phyloP scores from a whole-genome alignment of 768 basidiomycete genomes.

The Glaciozyma antarctica region DNA sequence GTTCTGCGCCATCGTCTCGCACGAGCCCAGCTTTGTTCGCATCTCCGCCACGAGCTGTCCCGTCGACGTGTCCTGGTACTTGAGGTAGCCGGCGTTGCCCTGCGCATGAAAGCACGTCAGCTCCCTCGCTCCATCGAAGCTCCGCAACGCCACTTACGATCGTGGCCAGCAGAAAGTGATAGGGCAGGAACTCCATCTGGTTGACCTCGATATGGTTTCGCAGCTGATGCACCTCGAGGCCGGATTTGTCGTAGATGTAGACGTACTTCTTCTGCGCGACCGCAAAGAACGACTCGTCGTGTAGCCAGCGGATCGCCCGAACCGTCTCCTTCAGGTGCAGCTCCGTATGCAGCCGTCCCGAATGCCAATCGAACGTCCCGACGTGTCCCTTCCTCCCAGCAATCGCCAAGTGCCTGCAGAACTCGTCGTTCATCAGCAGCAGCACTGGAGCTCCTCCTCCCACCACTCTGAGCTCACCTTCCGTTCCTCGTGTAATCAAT shows the following conservation, averaged over 20 bases:
- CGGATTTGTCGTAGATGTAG: conserved; percentile 89
- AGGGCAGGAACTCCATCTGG: conserved; percentile 81
- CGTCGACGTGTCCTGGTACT: conserved; percentile 95
- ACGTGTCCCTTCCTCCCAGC: conserved; percentile 75
- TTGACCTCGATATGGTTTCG: conserved; percentile 81
- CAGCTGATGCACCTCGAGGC: conserved; percentile 80
- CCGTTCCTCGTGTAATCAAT: conserved; percentile 85
- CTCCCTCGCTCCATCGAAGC: not conserved
- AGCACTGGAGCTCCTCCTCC: too few species aligned
- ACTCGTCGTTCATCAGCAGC: not conserved
- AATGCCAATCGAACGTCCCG: conserved; percentile 88
- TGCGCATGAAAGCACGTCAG: conserved; percentile 34
- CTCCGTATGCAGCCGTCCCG: conserved; percentile 74
- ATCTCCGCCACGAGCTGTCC: conserved; percentile 77
- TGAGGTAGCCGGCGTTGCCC: conserved; percentile 84
- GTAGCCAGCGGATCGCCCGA: conserved; percentile 84
- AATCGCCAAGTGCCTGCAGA: conserved; percentile 67
- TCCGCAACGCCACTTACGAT: conserved; percentile 50
- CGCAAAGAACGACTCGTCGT: conserved; percentile 85
- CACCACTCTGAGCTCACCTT: conserved; percentile 48
- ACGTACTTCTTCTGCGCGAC: conserved; percentile 94
- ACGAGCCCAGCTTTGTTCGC: conserved; percentile 79
- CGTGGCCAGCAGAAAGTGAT: conserved; percentile 84
- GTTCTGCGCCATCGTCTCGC: conserved; percentile 79
- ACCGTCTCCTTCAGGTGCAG: conserved; percentile 82